Percentiles rank a stretch among this genome's conserved stretches.
Conservation (phyloP, 164 flowering plant species). For the Tetrastigma voinierianum region DNA sequence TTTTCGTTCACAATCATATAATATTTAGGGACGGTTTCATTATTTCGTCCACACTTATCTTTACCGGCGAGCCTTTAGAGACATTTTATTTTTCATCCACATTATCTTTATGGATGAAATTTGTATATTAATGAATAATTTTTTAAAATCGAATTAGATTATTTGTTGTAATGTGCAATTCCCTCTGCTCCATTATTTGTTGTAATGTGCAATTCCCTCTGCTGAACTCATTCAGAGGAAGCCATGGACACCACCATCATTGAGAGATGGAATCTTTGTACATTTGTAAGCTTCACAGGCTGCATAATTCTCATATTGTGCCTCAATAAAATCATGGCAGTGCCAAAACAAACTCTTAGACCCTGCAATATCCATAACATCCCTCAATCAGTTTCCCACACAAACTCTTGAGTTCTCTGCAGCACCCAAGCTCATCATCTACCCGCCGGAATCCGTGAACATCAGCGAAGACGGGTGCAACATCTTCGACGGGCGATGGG, state of each 20-base stretch:
- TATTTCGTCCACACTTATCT: too few species aligned
- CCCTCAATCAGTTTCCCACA: not conserved
- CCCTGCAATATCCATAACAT: not conserved
- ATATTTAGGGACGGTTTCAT: too few species aligned
- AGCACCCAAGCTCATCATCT: not conserved
- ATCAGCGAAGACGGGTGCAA: slow-evolving; percentile 23
- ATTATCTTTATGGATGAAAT: too few species aligned
- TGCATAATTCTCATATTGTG: slow-evolving; percentile 23
- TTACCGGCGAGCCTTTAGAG: too few species aligned
- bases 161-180: too few species aligned
- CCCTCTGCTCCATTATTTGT: too few species aligned
- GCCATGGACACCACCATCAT: slow-evolving; percentile 33
- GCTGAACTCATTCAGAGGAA: not conserved
- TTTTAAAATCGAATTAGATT: too few species aligned
- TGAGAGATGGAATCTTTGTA: slow-evolving; percentile 36
- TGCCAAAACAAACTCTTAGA: not conserved
- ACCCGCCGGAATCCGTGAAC: not conserved
- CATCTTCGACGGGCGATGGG: slow-evolving; percentile 59
- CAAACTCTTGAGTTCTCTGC: not conserved
- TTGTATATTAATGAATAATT: too few species aligned
- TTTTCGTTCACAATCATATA: too few species aligned
- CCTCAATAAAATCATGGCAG: slow-evolving; percentile 14
- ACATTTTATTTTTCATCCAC: too few species aligned
- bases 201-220: too few species aligned
- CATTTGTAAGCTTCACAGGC: slow-evolving; percentile 33